These are phyloP conservation scores for Rhizopogon rudus DNA, from an alignment of 768 basidiomycete species.

Conservation along the genomic window DNA sequence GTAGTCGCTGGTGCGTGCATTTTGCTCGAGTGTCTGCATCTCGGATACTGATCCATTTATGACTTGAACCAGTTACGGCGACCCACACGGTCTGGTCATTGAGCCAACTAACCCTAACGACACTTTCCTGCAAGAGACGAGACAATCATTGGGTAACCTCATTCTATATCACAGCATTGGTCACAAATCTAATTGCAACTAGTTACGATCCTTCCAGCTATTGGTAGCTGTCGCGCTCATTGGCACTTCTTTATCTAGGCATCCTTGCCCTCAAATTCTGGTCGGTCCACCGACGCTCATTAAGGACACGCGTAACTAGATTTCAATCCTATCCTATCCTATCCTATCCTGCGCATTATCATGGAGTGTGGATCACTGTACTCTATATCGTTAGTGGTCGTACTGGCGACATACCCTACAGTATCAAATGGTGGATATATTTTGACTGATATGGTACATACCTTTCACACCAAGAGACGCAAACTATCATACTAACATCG, in stretches of 20 bases:
- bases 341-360: not conserved
- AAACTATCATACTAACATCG: too few species aligned
- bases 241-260: not conserved
- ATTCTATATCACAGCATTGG: constrained; percentile 4
- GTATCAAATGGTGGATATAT: not conserved
- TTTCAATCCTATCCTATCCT: not conserved
- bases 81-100: constrained; percentile 1
- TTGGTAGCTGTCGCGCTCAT: too few species aligned
- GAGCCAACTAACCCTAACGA: not conserved
- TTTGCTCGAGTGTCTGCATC: not conserved
- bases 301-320: not conserved
- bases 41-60: not conserved
- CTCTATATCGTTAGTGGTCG: not conserved
- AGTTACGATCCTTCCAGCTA: not conserved
- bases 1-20: not conserved
- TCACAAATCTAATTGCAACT: constrained; percentile 8
- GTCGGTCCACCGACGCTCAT: not conserved
- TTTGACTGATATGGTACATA: not conserved
- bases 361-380: constrained; percentile 1
- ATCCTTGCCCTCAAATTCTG: not conserved
- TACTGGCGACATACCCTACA: not conserved
- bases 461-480: too few species aligned
- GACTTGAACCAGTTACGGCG: not conserved
- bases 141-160: constrained; percentile 9
- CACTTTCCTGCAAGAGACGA: constrained; percentile 6